These are phyloP conservation scores for Curvularia spicifera DNA, from an alignment of 2,329 filamentous ascomycete genomes.

Conservation along the genomic window DNA sequence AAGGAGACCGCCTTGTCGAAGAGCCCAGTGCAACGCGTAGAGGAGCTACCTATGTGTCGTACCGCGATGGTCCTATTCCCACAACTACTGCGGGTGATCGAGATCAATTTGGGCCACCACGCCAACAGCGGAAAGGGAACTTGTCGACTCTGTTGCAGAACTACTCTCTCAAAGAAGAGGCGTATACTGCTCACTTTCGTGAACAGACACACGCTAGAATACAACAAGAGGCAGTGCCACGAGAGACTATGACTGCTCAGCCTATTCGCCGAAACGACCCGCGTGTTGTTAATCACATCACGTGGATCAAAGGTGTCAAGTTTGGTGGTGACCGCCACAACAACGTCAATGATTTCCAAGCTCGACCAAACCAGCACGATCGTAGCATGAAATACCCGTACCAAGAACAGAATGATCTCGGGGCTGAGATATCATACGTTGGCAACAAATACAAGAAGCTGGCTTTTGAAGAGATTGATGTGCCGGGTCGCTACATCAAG, in stretches of 20 bases:
- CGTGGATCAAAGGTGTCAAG: slow-evolving; percentile 70
- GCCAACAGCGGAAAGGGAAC: slow-evolving; percentile 32
- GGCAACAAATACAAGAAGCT: slow-evolving; percentile 67
- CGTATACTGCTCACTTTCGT: slow-evolving; percentile 14
- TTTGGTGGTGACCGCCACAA: slow-evolving; percentile 55
- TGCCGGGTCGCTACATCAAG: slow-evolving; percentile 60
- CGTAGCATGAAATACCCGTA: slow-evolving; percentile 44
- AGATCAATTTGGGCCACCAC: slow-evolving; percentile 28
- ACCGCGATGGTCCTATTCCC: slow-evolving; percentile 62
- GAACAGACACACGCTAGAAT: slow-evolving; percentile 16
- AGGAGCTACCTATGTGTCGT: slow-evolving; percentile 84
- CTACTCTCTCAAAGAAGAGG: slow-evolving; percentile 23
- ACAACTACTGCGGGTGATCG: slow-evolving; percentile 25
- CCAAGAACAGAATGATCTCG: slow-evolving; percentile 55
- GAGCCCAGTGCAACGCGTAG: slow-evolving; percentile 78
- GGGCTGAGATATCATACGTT: slow-evolving; percentile 67
- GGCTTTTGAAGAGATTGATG: slow-evolving; percentile 64
- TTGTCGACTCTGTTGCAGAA: slow-evolving; percentile 38
- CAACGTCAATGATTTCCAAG: slow-evolving; percentile 29
- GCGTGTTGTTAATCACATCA: slow-evolving; percentile 64
- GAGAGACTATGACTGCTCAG: slow-evolving; percentile 57
- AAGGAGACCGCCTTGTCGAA: slow-evolving; percentile 68
- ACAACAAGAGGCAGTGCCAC: slow-evolving; percentile 17
- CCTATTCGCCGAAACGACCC: slow-evolving; percentile 58
- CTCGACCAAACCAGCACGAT: slow-evolving; percentile 25